Percentiles rank a stretch among this genome's conserved stretches.
Conservation (phyloP, 768 basidiomycete species). For the Psilocybe sp. region DNA sequence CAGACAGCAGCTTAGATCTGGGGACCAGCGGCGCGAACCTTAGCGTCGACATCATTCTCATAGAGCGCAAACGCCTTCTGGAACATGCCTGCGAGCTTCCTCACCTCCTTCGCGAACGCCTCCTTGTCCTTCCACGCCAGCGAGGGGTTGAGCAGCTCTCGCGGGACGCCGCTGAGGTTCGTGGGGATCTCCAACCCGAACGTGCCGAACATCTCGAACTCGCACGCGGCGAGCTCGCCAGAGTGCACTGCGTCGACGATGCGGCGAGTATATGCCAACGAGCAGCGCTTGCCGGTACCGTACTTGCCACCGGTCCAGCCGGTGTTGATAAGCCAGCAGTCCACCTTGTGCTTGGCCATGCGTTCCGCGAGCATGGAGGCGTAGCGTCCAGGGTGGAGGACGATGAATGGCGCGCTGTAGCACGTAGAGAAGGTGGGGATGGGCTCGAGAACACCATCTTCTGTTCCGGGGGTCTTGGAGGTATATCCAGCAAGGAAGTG, state of each 20-base stretch:
- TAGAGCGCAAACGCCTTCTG: constrained; percentile 90
- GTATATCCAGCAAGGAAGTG: constrained; percentile 98
- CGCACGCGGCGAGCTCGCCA: constrained; percentile 82
- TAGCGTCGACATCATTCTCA: constrained; percentile 78
- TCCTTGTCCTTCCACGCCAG: constrained; percentile 88
- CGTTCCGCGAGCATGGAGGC: constrained; percentile 95
- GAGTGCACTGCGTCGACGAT: constrained; percentile 98
- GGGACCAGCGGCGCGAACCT: constrained; percentile 84
- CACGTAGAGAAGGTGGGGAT: constrained; percentile 99
- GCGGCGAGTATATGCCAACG: constrained; percentile 91
- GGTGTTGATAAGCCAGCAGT: constrained; percentile 99
- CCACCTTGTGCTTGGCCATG: constrained; percentile 84
- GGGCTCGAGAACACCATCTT: constrained; percentile 96
- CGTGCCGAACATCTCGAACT: constrained; percentile 79
- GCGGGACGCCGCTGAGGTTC: constrained; percentile 78
- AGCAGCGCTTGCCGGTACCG: constrained; percentile 90
- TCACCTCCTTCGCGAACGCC: constrained; percentile 85
- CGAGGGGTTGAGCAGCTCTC: constrained; percentile 85
- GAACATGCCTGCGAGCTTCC: constrained; percentile 93
- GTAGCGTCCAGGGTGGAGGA: constrained; percentile 94
- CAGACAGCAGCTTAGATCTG: constrained; percentile 25
- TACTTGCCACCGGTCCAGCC: constrained; percentile 96
- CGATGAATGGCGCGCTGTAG: constrained; percentile 99
- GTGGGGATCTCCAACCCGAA: constrained; percentile 90
- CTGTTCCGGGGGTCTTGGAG: constrained; percentile 98